Evolutionary conservation across 176 grass and related monocot species (phyloP).

Genomic region (Raddia distichophylla): DNA sequence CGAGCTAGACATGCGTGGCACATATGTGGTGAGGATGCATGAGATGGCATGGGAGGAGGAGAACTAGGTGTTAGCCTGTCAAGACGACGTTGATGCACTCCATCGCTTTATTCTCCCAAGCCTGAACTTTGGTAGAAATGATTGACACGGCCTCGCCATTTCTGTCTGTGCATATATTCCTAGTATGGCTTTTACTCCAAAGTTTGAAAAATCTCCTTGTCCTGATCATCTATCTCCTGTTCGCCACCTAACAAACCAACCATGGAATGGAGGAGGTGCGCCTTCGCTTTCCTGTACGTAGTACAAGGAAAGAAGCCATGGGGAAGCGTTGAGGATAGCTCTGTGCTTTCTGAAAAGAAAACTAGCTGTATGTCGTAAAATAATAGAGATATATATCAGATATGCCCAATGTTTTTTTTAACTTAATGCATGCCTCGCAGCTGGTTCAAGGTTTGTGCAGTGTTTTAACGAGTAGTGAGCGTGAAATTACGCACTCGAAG

Average conservation of each 20-base stretch:
- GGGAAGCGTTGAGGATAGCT: neutral
- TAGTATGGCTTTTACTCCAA: constrained; percentile 63
- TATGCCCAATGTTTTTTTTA: neutral
- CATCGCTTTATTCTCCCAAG: constrained; percentile 52
- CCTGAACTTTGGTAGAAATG: constrained; percentile 44
- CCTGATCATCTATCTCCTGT: neutral
- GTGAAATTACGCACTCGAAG: neutral
- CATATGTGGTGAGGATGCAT: neutral
- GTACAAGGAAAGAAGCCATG: neutral
- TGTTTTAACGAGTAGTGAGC: neutral
- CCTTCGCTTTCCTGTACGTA: neutral
- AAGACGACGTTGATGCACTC: constrained; percentile 20
- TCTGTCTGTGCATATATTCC: constrained; percentile 83
- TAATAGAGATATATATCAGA: too few species aligned
- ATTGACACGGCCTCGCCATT: constrained; percentile 36
- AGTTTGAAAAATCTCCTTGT: constrained; percentile 26
- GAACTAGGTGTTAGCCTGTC: constrained; percentile 28
- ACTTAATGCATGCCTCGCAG: neutral
- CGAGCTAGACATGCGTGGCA: neutral
- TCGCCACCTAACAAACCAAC: constrained; percentile 42
- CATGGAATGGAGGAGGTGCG: constrained; percentile 7
- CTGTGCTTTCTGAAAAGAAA: neutral
- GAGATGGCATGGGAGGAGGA: neutral
- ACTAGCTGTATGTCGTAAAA: too few species aligned
- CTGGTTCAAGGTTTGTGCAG: neutral